phyloP scores from a whole-genome alignment of 176 grass and related monocot genomes.

The Saccharum spontaneum region DNA sequence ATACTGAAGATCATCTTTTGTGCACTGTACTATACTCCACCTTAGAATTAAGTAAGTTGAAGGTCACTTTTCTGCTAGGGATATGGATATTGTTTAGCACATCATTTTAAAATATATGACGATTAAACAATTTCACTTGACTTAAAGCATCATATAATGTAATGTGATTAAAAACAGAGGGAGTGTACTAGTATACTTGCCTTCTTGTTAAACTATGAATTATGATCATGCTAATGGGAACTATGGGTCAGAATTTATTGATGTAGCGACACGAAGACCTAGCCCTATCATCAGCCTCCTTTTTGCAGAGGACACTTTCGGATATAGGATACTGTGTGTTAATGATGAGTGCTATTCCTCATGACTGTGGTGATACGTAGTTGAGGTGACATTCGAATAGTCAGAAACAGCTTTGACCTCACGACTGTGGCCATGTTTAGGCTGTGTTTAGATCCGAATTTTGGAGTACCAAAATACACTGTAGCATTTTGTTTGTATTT shows the following conservation, averaged over 20 bases:
- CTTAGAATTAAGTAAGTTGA: conserved; percentile 4
- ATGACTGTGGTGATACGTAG: not conserved
- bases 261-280: not conserved
- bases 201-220: conserved; percentile 1
- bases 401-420: not conserved
- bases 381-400: not conserved
- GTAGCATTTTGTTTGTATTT: too few species aligned
- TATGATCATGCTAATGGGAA: not conserved
- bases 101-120: not conserved
- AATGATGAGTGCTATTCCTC: not conserved
- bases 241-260: not conserved
- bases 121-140: not conserved
- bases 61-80: not conserved
- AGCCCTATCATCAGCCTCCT: not conserved
- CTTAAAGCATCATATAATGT: not conserved
- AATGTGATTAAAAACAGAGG: not conserved
- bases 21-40: not conserved
- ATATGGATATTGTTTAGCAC: not conserved
- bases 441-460: too few species aligned
- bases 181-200: not conserved
- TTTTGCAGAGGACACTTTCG: not conserved
- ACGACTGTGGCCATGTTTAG: too few species aligned
- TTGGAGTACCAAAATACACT: too few species aligned
- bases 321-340: not conserved
- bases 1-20: not conserved